phyloP scores from a whole-genome alignment of 495 filamentous ascomycete species.

The Amniculicola lignicola region DNA sequence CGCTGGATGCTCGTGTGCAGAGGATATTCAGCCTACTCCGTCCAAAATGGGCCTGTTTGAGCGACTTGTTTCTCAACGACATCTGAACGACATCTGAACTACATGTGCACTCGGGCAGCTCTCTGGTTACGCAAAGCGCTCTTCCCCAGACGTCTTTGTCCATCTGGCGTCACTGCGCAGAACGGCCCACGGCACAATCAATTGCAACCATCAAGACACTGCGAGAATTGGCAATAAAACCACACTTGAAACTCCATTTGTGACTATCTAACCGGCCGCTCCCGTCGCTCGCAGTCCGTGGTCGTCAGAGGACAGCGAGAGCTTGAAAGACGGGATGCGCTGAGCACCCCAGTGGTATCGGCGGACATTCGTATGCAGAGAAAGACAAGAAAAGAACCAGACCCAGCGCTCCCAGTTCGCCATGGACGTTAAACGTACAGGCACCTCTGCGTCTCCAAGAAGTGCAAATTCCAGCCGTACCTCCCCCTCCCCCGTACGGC shows the following conservation, averaged over 20 bases:
- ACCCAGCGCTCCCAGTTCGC: conserved; percentile 35
- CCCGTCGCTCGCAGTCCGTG: conserved; percentile 1
- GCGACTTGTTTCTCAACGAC: too few relatives aligned
- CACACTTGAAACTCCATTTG: conserved; percentile 25
- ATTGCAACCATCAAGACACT: background rate
- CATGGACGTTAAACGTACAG: conserved; percentile 33
- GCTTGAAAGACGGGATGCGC: conserved; percentile 1
- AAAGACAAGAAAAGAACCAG: conserved; percentile 30
- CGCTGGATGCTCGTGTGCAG: too few relatives aligned
- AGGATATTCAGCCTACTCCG: too few relatives aligned
- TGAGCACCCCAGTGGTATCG: conserved; percentile 10
- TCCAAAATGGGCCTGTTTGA: too few relatives aligned
- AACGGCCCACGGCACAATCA: too few relatives aligned
- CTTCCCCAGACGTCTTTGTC: too few relatives aligned
- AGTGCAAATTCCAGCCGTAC: conserved; percentile 12
- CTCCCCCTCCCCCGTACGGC: background rate
- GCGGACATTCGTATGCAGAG: conserved; percentile 25
- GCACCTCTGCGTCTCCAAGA: conserved; percentile 14
- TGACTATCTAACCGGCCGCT: conserved; percentile 13
- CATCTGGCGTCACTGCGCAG: too few relatives aligned
- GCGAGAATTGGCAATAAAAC: background rate
- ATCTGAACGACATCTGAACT: too few relatives aligned
- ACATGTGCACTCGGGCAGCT: too few relatives aligned
- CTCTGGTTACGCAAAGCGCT: too few relatives aligned
- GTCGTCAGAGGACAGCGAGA: conserved; percentile 1